Base-by-base conservation (phyloP, 2,329 filamentous ascomycete genomes). In the Pseudonectria buxi region DNA sequence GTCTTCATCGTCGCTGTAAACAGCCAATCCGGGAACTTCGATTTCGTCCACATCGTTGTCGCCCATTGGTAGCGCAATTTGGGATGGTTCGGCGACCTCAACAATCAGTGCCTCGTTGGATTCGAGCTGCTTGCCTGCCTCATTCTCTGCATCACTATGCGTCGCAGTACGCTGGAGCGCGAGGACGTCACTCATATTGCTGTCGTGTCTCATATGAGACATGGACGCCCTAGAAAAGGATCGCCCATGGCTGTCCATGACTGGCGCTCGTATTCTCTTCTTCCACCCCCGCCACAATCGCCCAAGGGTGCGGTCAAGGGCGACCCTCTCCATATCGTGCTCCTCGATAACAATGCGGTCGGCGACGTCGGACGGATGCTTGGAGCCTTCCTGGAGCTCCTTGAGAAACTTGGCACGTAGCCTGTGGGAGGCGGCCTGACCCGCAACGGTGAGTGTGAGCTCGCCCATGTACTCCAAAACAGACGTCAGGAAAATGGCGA, bases 221-320 rank as follows among this genome's bases (percentile, higher is more conserved):
- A 62, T 48, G 1, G 70, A 69, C 31, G 68, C 67, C 30, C 66
- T 62, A 2, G 75, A 73, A 40, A 67, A 70, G 2, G 73, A 66
- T 16, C 70, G 64, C 25, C 67, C 60, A 30, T 68, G 63, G 32
- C 66, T 57, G 26, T 72, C 68, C 24, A 65, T 61, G 24, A 57
- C 58, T 1, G 77, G 75, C 6, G 72, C 71, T 39, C 86, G 76
- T 49, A 85, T 72, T 43, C 83, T 78, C 65, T 95, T 95, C 64
- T 92, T 87, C 92, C 92, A 98, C 16, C 86, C 84, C 50, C 92
- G 78, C 92, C 92, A 98, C 28, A 96, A 69, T 32, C 89, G 74
- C 14, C 92, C 92, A 2, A 98, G 68, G 3, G 86, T 89, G 38
- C 88, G 76, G 55, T 95, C 94, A 41, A 96, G 71, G 7, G 90